A percentile compares a stretch with the other conserved stretches of the same genome.
Evolutionary conservation across 2,329 filamentous ascomycete species (phyloP).

Genomic region (Aspergillus sp.): DNA sequence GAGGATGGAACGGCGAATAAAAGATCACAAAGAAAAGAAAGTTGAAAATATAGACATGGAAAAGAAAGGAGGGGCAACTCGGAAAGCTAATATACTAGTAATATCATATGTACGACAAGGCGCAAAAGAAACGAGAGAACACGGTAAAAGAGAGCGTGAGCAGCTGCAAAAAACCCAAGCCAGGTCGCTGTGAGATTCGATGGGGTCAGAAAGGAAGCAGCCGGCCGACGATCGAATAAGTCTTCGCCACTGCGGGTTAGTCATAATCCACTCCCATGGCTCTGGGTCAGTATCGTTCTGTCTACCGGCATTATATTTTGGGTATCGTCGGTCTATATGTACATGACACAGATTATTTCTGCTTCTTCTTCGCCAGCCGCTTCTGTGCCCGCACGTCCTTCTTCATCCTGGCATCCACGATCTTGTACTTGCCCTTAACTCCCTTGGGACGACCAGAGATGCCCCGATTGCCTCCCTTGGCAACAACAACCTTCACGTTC

Average conservation of each 20-base stretch:
- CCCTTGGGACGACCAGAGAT: conserved; percentile 85
- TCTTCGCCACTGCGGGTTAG: conserved; percentile 24
- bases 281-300: not conserved
- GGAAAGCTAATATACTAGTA: conserved; percentile 5
- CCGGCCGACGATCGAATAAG: conserved; percentile 20
- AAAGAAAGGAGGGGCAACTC: conserved; percentile 3
- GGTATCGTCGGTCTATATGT: not conserved
- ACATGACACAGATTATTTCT: conserved; percentile 35
- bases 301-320: conserved; percentile 16
- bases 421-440: conserved; percentile 95
- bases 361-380: conserved; percentile 75
- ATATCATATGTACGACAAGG: conserved; percentile 19
- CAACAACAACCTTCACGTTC: conserved; percentile 86
- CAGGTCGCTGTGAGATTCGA: not conserved
- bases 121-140: conserved; percentile 13
- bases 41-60: conserved; percentile 10
- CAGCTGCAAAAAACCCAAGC: conserved; percentile 2
- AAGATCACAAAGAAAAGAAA: conserved; percentile 15
- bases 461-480: conserved; percentile 80
- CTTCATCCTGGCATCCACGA: conserved; percentile 94
- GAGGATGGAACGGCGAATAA: conserved; percentile 10
- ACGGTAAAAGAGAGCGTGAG: conserved; percentile 17
- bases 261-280: conserved; percentile 15
- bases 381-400: conserved; percentile 92
- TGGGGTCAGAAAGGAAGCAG: conserved; percentile 14